Conservation (phyloP, 2,329 filamentous ascomycete species). For the Talaromyces sp. region DNA sequence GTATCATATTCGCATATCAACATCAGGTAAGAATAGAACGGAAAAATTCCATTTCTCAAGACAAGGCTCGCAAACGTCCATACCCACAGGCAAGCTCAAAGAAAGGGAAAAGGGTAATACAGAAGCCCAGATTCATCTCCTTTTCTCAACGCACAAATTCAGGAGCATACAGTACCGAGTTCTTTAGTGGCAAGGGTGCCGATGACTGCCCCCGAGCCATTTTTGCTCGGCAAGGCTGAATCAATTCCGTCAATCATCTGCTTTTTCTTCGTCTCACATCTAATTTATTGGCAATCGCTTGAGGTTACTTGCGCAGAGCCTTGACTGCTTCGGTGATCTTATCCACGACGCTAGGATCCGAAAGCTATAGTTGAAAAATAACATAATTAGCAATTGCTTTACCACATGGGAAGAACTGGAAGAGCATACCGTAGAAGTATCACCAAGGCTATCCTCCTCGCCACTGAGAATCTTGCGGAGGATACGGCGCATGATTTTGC, state of each 20-base stretch:
- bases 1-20: constrained; percentile 10
- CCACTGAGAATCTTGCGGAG: constrained; percentile 95
- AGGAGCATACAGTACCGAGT: not conserved
- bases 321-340: constrained; percentile 86
- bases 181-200: not conserved
- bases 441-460: constrained; percentile 94
- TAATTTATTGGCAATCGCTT: not conserved
- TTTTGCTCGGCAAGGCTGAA: not conserved
- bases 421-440: constrained; percentile 77
- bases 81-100: not conserved
- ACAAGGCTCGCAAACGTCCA: not conserved
- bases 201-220: too few relatives aligned
- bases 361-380: constrained; percentile 58
- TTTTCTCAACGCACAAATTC: not conserved
- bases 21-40: not conserved
- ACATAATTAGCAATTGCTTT: not conserved
- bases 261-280: not conserved
- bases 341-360: constrained; percentile 82
- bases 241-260: not conserved
- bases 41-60: not conserved
- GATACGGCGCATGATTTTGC: constrained; percentile 98
- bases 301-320: constrained; percentile 37
- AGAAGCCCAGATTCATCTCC: not conserved
- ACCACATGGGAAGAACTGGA: not conserved
- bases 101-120: not conserved